phyloP scores from a whole-genome alignment of 176 grass and related monocot species.

The Olyra latifolia region DNA sequence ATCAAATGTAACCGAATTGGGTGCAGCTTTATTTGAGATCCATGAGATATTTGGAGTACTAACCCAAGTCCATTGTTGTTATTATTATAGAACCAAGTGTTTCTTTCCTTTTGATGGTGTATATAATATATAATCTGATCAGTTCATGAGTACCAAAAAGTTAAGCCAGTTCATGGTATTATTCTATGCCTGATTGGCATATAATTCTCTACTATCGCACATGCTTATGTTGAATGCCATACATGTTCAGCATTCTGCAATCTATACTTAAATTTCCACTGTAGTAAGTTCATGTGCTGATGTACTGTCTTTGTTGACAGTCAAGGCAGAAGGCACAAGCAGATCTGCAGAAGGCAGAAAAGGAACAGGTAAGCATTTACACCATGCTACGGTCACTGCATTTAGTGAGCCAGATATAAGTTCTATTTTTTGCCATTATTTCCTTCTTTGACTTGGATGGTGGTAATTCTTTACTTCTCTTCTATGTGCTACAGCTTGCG shows the following conservation, averaged over 20 bases:
- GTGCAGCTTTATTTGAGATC: conserved; percentile 22
- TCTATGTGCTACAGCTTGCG: conserved; percentile 59
- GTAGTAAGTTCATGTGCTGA: conserved; percentile 27
- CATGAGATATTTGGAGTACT: background rate
- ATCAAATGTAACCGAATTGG: background rate
- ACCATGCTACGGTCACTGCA: background rate
- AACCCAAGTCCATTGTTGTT: background rate
- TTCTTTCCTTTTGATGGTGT: background rate
- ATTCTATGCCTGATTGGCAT: conserved; percentile 14
- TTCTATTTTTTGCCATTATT: conserved; percentile 8
- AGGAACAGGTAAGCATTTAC: conserved; percentile 58
- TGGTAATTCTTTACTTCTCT: conserved; percentile 15
- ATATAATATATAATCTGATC: conserved; percentile 4
- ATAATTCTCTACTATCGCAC: background rate
- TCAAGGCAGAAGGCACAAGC: conserved; percentile 87
- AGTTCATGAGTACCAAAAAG: background rate
- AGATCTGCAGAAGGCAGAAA: conserved; percentile 74
- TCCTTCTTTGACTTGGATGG: background rate
- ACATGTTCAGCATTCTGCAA: background rate
- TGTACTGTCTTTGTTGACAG: conserved; percentile 51
- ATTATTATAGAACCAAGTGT: background rate
- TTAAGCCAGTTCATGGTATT: background rate
- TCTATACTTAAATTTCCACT: conserved; percentile 22
- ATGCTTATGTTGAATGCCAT: background rate
- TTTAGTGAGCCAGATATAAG: background rate